These are phyloP conservation scores for Cymodocea nodosa DNA, from an alignment of 116 monocot genomes.

Conservation along the genomic window DNA sequence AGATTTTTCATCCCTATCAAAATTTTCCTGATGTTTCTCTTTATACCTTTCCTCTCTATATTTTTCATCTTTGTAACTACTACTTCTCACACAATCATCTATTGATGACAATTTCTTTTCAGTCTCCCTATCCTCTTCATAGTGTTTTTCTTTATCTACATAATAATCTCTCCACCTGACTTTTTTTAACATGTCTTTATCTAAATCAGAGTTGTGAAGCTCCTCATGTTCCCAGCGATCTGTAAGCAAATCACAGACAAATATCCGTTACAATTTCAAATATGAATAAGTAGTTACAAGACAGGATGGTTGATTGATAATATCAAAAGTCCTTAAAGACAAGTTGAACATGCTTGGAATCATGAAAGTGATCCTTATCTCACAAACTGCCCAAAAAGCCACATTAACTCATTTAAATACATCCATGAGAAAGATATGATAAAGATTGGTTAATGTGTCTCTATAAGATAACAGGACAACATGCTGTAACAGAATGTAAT, in stretches of 20 bases:
- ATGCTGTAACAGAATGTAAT: too few relatives aligned
- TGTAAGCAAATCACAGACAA: not conserved
- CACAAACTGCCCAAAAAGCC: too few relatives aligned
- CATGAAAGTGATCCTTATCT: too few relatives aligned
- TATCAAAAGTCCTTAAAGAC: not conserved
- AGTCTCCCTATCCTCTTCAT: constrained; percentile 24
- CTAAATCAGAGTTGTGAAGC: constrained; percentile 28
- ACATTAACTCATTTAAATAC: too few relatives aligned
- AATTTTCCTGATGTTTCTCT: constrained; percentile 28
- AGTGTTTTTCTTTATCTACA: constrained; percentile 30
- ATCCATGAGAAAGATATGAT: too few relatives aligned
- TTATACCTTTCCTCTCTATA: constrained; percentile 33
- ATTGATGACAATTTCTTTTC: constrained; percentile 15
- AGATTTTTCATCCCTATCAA: constrained; percentile 27
- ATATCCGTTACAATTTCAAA: not conserved
- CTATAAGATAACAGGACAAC: too few relatives aligned
- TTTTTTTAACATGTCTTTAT: constrained; percentile 35
- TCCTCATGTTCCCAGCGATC: constrained; percentile 17
- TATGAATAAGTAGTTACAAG: not conserved
- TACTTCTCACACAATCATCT: constrained; percentile 33
- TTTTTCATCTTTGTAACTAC: constrained; percentile 29
- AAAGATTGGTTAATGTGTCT: too few relatives aligned
- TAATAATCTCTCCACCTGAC: constrained; percentile 29
- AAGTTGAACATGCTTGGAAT: not conserved
- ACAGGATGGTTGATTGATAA: not conserved